A percentile compares a stretch with the other conserved stretches of the same genome.
Conservation (phyloP, 805 yeast genomes). For the Kurtzmaniella cleridarum region DNA sequence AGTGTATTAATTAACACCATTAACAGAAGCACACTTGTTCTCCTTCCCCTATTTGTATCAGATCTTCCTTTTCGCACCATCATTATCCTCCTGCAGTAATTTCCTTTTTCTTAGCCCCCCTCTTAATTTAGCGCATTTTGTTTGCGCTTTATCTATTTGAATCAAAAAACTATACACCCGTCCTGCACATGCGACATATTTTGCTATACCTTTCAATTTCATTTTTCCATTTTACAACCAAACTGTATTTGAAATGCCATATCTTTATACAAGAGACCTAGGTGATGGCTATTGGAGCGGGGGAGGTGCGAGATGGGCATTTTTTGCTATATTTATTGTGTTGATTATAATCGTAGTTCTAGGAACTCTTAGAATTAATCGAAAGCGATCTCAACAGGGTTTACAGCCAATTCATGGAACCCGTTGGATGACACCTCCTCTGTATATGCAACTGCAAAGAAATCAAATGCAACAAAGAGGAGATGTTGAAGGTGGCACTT, state of each 20-base stretch:
- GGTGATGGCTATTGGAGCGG: slow-evolving; percentile 9
- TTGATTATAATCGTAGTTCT: slow-evolving; percentile 42
- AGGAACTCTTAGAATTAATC: slow-evolving; percentile 52
- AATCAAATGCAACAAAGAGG: slow-evolving; percentile 37
- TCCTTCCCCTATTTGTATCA: too few species aligned
- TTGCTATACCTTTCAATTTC: too few species aligned
- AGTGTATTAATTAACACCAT: too few species aligned
- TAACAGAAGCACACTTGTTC: too few species aligned
- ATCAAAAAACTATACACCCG: too few species aligned
- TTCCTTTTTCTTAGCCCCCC: too few species aligned
- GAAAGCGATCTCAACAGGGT: slow-evolving; percentile 44
- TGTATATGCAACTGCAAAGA: slow-evolving; percentile 60
- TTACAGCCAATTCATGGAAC: slow-evolving; percentile 67
- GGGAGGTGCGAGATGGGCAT: slow-evolving; percentile 54
- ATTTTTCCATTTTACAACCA: too few species aligned
- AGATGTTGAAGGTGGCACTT: slow-evolving; percentile 38
- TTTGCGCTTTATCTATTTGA: too few species aligned
- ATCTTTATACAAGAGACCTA: neutral
- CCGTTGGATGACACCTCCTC: slow-evolving; percentile 84
- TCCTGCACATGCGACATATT: too few species aligned
- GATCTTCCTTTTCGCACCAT: too few species aligned
- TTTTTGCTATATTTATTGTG: slow-evolving; percentile 56
- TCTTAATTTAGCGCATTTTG: too few species aligned
- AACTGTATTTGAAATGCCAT: neutral
- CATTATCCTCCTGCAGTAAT: too few species aligned